phyloP scores from a whole-genome alignment of 108 stramenopile genomes.

The Skeletonema grethae region DNA sequence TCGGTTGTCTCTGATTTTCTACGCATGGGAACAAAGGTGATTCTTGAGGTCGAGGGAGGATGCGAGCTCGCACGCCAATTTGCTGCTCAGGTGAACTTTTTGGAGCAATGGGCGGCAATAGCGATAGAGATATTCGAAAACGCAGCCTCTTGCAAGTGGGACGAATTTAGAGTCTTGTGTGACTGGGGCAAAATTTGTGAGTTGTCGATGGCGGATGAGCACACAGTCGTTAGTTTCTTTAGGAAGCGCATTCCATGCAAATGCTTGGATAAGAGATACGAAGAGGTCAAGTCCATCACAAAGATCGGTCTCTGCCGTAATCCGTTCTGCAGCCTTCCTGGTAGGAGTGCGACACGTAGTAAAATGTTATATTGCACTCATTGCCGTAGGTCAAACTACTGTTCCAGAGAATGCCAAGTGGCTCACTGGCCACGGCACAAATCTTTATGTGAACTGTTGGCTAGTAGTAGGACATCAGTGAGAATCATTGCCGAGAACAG shows the following conservation, averaged over 20 bases:
- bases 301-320: background rate
- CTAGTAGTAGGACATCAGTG: too few relatives aligned
- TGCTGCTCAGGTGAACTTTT: background rate
- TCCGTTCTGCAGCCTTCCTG: background rate
- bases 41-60: too few relatives aligned
- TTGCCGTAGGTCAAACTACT: background rate
- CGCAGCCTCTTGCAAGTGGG: background rate
- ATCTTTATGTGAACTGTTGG: too few relatives aligned
- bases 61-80: too few relatives aligned
- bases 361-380: background rate
- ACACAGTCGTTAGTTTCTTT: background rate
- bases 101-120: background rate
- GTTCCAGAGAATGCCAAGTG: background rate
- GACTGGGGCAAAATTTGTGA: background rate
- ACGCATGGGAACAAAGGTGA: too few relatives aligned
- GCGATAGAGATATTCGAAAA: background rate
- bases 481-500: too few relatives aligned
- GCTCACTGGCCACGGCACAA: background rate
- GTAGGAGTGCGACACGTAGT: background rate
- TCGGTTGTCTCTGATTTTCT: background rate
- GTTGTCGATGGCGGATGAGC: background rate
- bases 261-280: background rate
- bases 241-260: too few relatives aligned
- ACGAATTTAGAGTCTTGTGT: too few relatives aligned
- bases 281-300: background rate